phyloP scores from a whole-genome alignment of 2,329 filamentous ascomycete genomes.

The Cladophialophora exuberans region DNA sequence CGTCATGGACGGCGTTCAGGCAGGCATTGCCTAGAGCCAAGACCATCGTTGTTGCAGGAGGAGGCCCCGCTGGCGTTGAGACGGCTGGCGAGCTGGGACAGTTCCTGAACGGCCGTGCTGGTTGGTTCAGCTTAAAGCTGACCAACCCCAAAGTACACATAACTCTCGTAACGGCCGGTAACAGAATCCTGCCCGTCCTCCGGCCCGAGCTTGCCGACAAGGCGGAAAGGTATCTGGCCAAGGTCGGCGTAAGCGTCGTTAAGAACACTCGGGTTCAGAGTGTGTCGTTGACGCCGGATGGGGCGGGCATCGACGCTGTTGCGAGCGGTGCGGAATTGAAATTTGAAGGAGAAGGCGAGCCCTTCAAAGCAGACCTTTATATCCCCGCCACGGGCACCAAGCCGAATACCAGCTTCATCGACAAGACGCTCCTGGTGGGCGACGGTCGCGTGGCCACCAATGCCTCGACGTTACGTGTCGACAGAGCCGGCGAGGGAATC shows the following conservation, averaged over 20 bases:
- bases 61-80: constrained; percentile 52
- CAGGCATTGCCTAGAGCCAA: constrained; percentile 44
- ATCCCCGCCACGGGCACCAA: constrained; percentile 50
- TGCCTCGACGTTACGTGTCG: constrained; percentile 42
- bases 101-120: constrained; percentile 52
- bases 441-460: constrained; percentile 48
- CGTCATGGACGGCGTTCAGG: constrained; percentile 47
- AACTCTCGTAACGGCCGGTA: constrained; percentile 47
- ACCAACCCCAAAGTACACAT: constrained; percentile 46
- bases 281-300: too few species aligned
- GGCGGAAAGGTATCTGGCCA: constrained; percentile 48
- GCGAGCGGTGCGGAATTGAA: too few species aligned
- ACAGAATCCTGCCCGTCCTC: constrained; percentile 47
- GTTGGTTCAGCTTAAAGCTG: constrained; percentile 42
- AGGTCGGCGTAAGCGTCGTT: constrained; percentile 53
- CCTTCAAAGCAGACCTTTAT: constrained; percentile 52
- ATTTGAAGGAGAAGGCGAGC: too few species aligned
- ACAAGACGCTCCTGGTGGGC: constrained; percentile 35
- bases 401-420: constrained; percentile 49
- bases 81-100: constrained; percentile 56
- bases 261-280: constrained; percentile 46
- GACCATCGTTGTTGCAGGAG: constrained; percentile 50
- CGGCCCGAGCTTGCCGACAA: constrained; percentile 43
- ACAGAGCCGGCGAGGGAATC: constrained; percentile 42
- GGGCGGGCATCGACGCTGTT: too few species aligned